Evolutionary conservation across 2,329 filamentous ascomycete species (phyloP).

Genomic region (Trichophyton mentagrophytes): DNA sequence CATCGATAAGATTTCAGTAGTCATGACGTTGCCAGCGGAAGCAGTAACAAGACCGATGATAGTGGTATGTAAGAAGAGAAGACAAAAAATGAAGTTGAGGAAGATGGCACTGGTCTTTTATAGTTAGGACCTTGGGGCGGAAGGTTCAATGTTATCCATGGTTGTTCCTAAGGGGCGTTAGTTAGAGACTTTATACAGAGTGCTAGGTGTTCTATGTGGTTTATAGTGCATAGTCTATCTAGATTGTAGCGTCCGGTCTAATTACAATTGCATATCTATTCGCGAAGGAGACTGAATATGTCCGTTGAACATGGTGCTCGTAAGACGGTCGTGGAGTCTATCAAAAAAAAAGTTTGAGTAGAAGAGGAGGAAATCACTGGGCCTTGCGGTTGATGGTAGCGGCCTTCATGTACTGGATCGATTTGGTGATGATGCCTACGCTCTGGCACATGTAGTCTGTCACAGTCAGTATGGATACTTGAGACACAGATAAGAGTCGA

Average conservation of each 20-base stretch:
- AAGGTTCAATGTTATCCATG: no score
- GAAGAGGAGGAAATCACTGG: slow-evolving; percentile 13
- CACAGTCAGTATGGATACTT: neutral
- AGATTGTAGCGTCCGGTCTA: neutral
- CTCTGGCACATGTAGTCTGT: slow-evolving; percentile 25
- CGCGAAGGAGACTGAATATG: neutral
- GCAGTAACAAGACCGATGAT: no score
- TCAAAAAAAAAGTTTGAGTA: neutral
- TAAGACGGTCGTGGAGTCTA: neutral
- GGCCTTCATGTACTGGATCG: slow-evolving; percentile 18
- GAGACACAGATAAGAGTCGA: neutral
- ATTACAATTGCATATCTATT: neutral
- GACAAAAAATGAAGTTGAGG: no score
- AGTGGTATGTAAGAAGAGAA: no score
- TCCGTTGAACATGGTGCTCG: neutral
- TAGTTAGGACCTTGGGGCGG: no score
- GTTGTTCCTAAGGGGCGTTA: no score
- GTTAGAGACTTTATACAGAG: no score
- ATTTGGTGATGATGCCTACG: slow-evolving; percentile 21
- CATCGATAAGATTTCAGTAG: no score
- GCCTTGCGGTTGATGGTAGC: slow-evolving; percentile 17
- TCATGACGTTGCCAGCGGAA: no score
- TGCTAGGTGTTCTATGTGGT: no score
- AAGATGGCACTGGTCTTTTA: no score
- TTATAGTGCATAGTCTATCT: neutral